Base-by-base conservation (phyloP, 768 basidiomycete species). In the Tricholoma sp. region DNA sequence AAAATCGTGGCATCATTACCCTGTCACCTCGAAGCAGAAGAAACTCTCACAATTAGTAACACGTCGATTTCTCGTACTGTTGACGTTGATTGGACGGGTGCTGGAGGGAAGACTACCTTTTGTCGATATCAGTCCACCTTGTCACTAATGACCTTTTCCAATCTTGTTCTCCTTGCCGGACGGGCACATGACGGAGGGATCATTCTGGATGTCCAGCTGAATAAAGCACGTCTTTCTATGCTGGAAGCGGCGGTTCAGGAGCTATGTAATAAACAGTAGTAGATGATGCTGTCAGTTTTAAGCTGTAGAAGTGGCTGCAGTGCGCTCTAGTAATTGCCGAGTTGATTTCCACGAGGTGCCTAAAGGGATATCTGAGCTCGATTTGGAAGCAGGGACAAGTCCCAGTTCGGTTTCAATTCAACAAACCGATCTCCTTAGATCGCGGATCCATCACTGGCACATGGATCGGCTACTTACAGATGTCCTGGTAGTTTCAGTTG, bases 41-140 rank as follows among this genome's bases (percentile, higher is more conserved):
- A 76, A 53, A 72, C 70, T 0, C 54, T 78, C 13, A 58, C 68
- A 2, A 33, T 77, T 1, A 75, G 74, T 31, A 76, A 77, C 56
- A 73, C 76, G 17, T 76, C 74, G 24, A 71, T 71, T 6, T 73
- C 74, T 11, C 68, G 73, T 13, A 76, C 76, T 34, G 44, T 76
- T 10, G 74, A 76, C 44, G 56, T 72, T 3, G 75, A 76, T 52
- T 76, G 75, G 76, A 68, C 61, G 11, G 50, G 65, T 2, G 52
- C 72, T 3, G 74, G 75, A 2, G 70, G 66, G 1, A 59, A 59
- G 37, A 62, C 63, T 37, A 77, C 75, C 0, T 18, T 76, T 5
- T 76, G 73, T 54, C 66, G 74, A 6, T 77, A 76, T 50, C 63
- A 74, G 5, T 76, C 75, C 53, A 70, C 72, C 45, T 58, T 73